Conservation (phyloP, 2,329 filamentous ascomycete genomes). For the Colletotrichum euphorbiae region DNA sequence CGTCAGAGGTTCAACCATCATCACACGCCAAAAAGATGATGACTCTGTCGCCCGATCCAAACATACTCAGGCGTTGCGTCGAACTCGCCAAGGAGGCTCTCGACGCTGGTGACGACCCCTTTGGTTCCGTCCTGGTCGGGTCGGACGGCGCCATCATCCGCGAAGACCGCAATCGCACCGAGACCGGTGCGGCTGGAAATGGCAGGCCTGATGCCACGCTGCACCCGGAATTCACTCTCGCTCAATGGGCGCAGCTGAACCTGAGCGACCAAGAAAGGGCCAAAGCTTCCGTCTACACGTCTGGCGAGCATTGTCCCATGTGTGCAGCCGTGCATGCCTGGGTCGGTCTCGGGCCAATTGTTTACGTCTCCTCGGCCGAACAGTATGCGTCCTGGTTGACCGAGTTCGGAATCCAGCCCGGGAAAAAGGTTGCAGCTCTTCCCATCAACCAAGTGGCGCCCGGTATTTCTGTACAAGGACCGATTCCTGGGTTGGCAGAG, state of each 20-base stretch:
- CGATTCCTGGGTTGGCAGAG: slow-evolving; percentile 45
- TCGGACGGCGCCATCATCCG: slow-evolving; percentile 44
- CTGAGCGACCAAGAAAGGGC: slow-evolving; percentile 54
- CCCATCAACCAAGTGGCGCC: slow-evolving; percentile 48
- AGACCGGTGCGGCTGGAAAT: slow-evolving; percentile 45
- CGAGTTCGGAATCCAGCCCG: slow-evolving; percentile 43
- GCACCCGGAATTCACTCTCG: slow-evolving; percentile 53
- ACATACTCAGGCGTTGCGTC: slow-evolving; percentile 43
- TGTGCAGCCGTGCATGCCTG: slow-evolving; percentile 51
- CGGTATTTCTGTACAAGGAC: slow-evolving; percentile 45
- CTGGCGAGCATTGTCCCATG: slow-evolving; percentile 54
- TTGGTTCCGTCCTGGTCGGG: slow-evolving; percentile 52
- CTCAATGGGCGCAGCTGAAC: slow-evolving; percentile 51
- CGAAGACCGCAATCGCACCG: slow-evolving; percentile 50
- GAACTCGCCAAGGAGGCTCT: slow-evolving; percentile 52
- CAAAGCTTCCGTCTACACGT: slow-evolving; percentile 50
- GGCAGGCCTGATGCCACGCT: slow-evolving; percentile 47
- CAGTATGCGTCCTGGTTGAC: slow-evolving; percentile 46
- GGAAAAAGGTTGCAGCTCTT: slow-evolving; percentile 42
- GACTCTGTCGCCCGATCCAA: slow-evolving; percentile 28
- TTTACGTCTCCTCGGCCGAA: slow-evolving; percentile 48
- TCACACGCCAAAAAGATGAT: slow-evolving; percentile 10
- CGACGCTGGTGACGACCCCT: slow-evolving; percentile 51
- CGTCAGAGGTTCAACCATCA: fast-evolving
- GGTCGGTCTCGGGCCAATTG: slow-evolving; percentile 50